phyloP scores from a whole-genome alignment of 78 protist genomes.

The Chrysochromulina parva region DNA sequence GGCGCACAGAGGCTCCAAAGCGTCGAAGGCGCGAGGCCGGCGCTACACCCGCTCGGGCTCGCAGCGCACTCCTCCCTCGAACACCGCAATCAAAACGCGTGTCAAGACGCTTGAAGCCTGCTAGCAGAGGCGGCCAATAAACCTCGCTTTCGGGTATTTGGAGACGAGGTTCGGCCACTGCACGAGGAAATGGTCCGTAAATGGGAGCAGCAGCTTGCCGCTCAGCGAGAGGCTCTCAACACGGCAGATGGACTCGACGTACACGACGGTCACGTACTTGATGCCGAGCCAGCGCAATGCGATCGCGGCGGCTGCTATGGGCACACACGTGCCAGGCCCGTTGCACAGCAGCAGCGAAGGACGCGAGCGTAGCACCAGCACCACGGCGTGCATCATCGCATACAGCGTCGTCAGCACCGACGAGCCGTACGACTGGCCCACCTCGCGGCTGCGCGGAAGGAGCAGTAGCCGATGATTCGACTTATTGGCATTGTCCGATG shows the following conservation, averaged over 20 bases:
- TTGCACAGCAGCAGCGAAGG: conserved; percentile 19
- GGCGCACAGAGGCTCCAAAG: too few relatives aligned
- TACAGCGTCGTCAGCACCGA: not conserved
- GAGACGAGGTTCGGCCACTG: conserved; percentile 49
- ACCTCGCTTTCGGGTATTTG: conserved; percentile 7
- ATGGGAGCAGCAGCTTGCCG: not conserved
- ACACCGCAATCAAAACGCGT: too few relatives aligned
- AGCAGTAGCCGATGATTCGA: not conserved
- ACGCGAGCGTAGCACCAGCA: not conserved
- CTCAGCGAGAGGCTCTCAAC: conserved; percentile 39
- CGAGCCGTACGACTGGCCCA: not conserved
- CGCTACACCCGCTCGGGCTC: too few relatives aligned
- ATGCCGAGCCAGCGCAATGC: not conserved
- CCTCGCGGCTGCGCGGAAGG: conserved; percentile 34
- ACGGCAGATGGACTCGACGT: conserved; percentile 51
- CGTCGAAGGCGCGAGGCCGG: too few relatives aligned
- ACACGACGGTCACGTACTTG: not conserved
- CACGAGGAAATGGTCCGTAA: conserved; percentile 32
- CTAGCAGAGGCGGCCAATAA: conserved; percentile 16
- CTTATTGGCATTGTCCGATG: not conserved
- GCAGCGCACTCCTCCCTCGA: too few relatives aligned
- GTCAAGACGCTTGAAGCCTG: too few relatives aligned
- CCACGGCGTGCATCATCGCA: not conserved
- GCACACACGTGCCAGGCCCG: conserved; percentile 58
- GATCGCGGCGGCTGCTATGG: not conserved